phyloP scores from a whole-genome alignment of 1,139 yeast genomes.

The Yamadazyma aaseri region DNA sequence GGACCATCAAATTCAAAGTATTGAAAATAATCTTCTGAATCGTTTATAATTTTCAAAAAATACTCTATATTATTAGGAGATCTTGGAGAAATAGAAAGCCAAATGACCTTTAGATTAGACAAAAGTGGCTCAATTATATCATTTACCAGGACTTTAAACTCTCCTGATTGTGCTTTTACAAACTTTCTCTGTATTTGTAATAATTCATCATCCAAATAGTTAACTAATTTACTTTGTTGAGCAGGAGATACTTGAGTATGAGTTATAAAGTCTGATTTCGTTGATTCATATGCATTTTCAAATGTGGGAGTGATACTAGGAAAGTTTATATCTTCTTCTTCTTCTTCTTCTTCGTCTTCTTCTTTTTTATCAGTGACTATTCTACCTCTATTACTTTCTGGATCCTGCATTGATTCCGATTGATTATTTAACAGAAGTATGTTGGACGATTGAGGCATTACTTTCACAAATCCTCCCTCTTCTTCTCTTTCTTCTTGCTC shows the following conservation, averaged over 20 bases:
- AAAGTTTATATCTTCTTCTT: constrained; percentile 3
- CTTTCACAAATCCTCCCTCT: constrained; percentile 6
- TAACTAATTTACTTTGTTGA: constrained; percentile 63
- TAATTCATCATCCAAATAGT: constrained; percentile 59
- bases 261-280: constrained; percentile 4
- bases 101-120: constrained; percentile 49
- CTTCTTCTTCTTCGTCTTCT: neutral
- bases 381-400: neutral
- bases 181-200: constrained; percentile 60
- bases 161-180: constrained; percentile 56
- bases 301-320: constrained; percentile 10
- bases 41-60: constrained; percentile 61
- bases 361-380: neutral
- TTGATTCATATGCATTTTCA: constrained; percentile 12
- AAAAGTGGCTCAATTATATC: constrained; percentile 47
- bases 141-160: constrained; percentile 29
- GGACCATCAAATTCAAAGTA: constrained; percentile 32
- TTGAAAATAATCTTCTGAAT: constrained; percentile 58
- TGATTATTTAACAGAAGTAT: neutral
- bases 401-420: neutral
- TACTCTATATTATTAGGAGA: constrained; percentile 57
- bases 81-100: constrained; percentile 47
- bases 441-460: too few species aligned
- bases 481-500: constrained; percentile 9
- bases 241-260: constrained; percentile 15